Evolutionary conservation across 1,139 yeast species (phyloP), one percentile per base, ranked within the genome.

Genomic region (Geotrichum europaeum): DNA sequence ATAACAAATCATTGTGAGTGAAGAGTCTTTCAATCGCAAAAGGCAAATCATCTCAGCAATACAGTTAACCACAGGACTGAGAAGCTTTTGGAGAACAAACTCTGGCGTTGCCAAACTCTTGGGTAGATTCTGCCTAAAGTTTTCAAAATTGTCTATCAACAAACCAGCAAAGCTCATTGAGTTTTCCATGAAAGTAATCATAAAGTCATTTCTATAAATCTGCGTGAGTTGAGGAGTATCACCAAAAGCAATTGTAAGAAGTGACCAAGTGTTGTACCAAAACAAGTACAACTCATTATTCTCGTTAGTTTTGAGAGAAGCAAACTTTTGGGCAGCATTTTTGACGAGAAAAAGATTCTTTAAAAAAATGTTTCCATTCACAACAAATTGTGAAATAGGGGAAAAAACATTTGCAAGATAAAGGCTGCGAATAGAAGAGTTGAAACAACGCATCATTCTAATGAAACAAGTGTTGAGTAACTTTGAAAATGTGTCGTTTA

Each of bases 191-290:
- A 49, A 49, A 7, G 18, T 15, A 24, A 43, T 22, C 25, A 53
- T 22, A 24, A 20, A 22, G 36, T 40, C 32, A 25, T 24, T 40
- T 13, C 32, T 32, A 10, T 22, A 24, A 4, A 40, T 53, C n/a
- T 24, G 43, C 7, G 56, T n/a, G 32, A 52, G 34, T 10, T 34
- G 6, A 18, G 22, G 30, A 3, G 49, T 18, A 13, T 49, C 36
- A 13, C 22, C 28, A 40, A 34, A 55, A 30, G 43, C 51, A 36
- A 47, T 36, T 4, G 47, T 36, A 3, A 49, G 36, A 30, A 49
- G 30, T 25, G 51, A 47, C 58, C 58, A 55, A n/a, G 36, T 24
- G n/a, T 49, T 51, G 7, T 18, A 4, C 58, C 58, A 55, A 22
- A 32, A 55, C 18, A 49, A 15, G 25, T 20, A 40, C 10, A 55